Evolutionary conservation across 495 filamentous ascomycete species (phyloP).

Genomic region (Tuber indicum): DNA sequence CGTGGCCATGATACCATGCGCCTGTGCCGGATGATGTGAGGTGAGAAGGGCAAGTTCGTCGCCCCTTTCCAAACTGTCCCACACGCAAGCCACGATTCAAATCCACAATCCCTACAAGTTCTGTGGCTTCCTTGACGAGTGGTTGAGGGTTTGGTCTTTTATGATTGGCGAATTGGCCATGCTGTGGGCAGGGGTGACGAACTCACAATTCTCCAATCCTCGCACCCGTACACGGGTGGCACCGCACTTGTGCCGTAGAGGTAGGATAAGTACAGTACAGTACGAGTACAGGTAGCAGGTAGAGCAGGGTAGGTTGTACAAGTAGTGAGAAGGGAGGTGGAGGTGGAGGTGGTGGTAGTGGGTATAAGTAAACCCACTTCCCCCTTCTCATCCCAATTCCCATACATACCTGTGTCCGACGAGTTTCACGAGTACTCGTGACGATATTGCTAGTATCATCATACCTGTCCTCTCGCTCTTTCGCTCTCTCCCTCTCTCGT

Average conservation of each 20-base stretch:
- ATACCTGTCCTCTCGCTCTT: neutral
- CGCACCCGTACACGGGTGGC: no score
- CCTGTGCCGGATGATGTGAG: no score
- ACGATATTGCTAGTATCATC: neutral
- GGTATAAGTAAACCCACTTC: neutral
- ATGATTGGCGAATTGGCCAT: no score
- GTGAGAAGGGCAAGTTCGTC: no score
- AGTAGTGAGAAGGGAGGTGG: neutral
- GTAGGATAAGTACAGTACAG: neutral
- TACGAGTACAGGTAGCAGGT: neutral
- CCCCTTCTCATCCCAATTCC: neutral
- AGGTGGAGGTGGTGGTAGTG: neutral
- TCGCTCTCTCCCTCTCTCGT: neutral
- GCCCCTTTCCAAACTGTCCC: no score
- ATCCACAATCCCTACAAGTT: no score
- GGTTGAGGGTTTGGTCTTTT: no score
- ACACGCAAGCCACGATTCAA: no score
- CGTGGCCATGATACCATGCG: no score
- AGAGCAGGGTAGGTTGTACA: neutral
- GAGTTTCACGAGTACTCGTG: neutral
- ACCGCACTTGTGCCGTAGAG: neutral
- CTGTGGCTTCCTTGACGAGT: no score
- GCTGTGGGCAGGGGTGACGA: no score
- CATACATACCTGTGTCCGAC: neutral
- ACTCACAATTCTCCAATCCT: no score